phyloP scores from a whole-genome alignment of 345 rosid genomes.

The Reutealis trisperma region DNA sequence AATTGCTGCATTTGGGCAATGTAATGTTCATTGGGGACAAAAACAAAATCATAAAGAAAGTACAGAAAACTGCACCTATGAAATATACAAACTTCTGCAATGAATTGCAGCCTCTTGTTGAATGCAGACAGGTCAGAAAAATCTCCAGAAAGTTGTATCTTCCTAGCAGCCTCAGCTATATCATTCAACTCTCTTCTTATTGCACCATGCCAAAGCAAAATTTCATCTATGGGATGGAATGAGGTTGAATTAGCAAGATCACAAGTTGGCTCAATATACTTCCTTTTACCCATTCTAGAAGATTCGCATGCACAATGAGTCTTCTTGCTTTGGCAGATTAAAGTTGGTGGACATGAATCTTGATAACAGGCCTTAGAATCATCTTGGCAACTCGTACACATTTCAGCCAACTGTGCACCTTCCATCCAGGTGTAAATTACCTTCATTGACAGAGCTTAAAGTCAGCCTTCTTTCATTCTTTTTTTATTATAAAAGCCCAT shows the following conservation, averaged over 20 bases:
- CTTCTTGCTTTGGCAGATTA: slow-evolving; percentile 23
- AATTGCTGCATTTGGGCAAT: background rate
- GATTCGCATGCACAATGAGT: slow-evolving; percentile 43
- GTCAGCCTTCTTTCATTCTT: slow-evolving; percentile 18
- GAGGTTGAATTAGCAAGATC: slow-evolving; percentile 26
- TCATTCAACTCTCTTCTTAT: slow-evolving; percentile 52
- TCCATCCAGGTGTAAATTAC: slow-evolving; percentile 60
- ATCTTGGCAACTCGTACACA: slow-evolving; percentile 29
- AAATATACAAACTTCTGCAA: slow-evolving; percentile 65
- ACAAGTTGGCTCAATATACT: slow-evolving; percentile 39
- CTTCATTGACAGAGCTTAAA: slow-evolving; percentile 36
- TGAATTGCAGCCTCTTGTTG: slow-evolving; percentile 58
- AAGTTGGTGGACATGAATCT: slow-evolving; percentile 20
- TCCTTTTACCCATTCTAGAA: slow-evolving; percentile 48
- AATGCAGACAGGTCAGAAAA: slow-evolving; percentile 51
- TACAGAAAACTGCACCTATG: slow-evolving; percentile 45
- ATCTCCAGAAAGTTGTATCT: slow-evolving; percentile 50
- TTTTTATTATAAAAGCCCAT: background rate
- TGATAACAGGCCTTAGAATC: slow-evolving; percentile 18
- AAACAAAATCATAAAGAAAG: background rate
- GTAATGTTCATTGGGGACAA: background rate
- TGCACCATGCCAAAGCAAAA: slow-evolving; percentile 64
- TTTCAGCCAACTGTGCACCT: slow-evolving; percentile 35
- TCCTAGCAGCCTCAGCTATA: slow-evolving; percentile 53
- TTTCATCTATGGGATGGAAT: slow-evolving; percentile 54